Evolutionary conservation across 2,329 filamentous ascomycete genomes (phyloP), one percentile per base, ranked within the genome.

Genomic region (Arthrinium phaeospermum): DNA sequence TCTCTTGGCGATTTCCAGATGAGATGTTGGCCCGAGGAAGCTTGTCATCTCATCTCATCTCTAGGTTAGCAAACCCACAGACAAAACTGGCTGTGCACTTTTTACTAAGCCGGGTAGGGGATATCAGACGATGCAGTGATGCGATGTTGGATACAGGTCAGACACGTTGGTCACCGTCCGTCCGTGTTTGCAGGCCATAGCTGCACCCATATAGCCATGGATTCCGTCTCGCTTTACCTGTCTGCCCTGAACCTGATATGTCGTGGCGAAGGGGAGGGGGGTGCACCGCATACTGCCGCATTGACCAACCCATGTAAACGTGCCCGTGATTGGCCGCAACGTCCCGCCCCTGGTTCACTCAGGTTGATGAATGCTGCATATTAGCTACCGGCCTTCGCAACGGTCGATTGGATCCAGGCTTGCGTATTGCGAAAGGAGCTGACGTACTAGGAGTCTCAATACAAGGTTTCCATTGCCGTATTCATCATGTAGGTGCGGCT

Each of bases 311-410:
- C 34, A 64, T 41, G 34, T 64, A 22, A 37, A n/a, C 8, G 30
- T 7, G 34, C 34, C 1, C 57, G 19, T 64, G 57, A 64, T 64
- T 64, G 57, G 57, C 2, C 19, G 34, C 57, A n/a, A 4, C 30
- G 22, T 64, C 57, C 57, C 57, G 57, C 57, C 30, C 57, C 57
- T 14, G 53, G 57, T 7, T 64, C 57, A 64, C 57, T 64, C 57
- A 64, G 57, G 57, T 64, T 64, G n/a, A 64, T 41, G 57, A 64
- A 41, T 13, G 57, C 57, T 34, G 22, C 34, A n/a, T 41, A 41
- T 64, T 64, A 41, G 19, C 57, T 64, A 5, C 22, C 57, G 34
- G 10, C 57, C 57, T 7, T 41, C 34, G 19, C 19, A 10, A 41
- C 34, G 57, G 57, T 64, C 57, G 30, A 14, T n/a, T 41, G 30